Evolutionary conservation across 108 stramenopile genomes (phyloP).

Genomic region (Licmophora abbreviata): DNA sequence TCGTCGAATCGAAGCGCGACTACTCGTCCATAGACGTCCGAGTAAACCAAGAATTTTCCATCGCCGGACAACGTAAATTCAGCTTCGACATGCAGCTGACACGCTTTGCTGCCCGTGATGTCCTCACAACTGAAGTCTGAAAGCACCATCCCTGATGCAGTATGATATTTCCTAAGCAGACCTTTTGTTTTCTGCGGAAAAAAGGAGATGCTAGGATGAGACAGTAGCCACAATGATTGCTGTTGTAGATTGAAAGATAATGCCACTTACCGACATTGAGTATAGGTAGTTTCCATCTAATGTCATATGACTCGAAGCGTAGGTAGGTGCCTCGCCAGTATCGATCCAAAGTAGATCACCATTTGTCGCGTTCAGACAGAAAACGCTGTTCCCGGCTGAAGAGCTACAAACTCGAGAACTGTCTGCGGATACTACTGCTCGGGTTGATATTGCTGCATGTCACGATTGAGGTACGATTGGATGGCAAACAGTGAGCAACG

Average conservation of each 20-base stretch:
- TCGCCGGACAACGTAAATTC: neutral
- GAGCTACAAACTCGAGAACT: neutral
- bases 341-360: neutral
- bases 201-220: neutral
- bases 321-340: too few relatives aligned
- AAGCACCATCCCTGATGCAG: neutral
- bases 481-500: too few relatives aligned
- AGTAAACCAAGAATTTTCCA: neutral
- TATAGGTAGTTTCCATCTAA: neutral
- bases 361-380: neutral
- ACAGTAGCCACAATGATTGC: neutral
- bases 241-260: neutral
- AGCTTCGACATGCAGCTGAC: neutral
- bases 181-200: neutral
- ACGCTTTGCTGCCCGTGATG: neutral
- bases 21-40: neutral
- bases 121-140: neutral
- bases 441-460: neutral
- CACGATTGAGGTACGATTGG: neutral
- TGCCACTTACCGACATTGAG: neutral
- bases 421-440: slow-evolving; percentile 1
- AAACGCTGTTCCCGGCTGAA: neutral
- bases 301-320: neutral
- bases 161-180: slow-evolving; percentile 2
- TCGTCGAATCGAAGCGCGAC: slow-evolving; percentile 1